Percentiles rank a stretch among this genome's conserved stretches.
Conservation (phyloP, 352 stramenopile species). For the Phytophthora multivora region DNA sequence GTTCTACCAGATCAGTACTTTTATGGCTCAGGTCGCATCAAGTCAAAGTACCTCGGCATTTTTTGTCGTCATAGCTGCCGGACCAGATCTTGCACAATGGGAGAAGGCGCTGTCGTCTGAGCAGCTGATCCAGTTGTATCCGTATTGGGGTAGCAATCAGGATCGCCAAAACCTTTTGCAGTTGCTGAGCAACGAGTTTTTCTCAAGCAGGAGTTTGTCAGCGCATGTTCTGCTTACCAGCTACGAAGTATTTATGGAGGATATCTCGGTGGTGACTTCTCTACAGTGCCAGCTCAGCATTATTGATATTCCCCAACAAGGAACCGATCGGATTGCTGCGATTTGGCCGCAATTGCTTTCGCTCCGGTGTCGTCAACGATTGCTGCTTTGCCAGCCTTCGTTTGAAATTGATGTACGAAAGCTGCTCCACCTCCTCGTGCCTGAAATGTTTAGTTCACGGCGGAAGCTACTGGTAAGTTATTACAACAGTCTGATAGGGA, state of each 20-base stretch:
- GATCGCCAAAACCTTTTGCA: constrained; percentile 49
- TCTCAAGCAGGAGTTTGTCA: constrained; percentile 27
- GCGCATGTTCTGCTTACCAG: constrained; percentile 63
- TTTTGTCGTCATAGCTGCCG: constrained; percentile 52
- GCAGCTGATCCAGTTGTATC: constrained; percentile 41
- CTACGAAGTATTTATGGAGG: constrained; percentile 62
- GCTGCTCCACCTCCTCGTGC: constrained; percentile 72
- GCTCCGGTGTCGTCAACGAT: constrained; percentile 65
- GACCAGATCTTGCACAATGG: constrained; percentile 46
- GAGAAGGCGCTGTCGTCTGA: constrained; percentile 34
- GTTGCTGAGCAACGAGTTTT: constrained; percentile 43
- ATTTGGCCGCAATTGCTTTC: constrained; percentile 62
- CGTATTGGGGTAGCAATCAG: constrained; percentile 56
- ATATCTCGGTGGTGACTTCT: constrained; percentile 40
- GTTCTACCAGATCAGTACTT: constrained; percentile 28
- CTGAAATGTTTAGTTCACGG: constrained; percentile 68
- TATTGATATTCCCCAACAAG: constrained; percentile 45
- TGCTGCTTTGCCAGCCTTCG: constrained; percentile 50
- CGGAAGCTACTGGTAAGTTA: constrained; percentile 72
- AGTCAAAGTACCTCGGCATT: constrained; percentile 39
- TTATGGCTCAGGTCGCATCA: constrained; percentile 36
- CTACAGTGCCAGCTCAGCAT: constrained; percentile 54
- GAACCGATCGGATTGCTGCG: constrained; percentile 27
- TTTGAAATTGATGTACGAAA: constrained; percentile 50
- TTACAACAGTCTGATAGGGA: background rate